Evolutionary conservation across 305 asterid species (phyloP).

Genomic region (Fraxinus paxiana): DNA sequence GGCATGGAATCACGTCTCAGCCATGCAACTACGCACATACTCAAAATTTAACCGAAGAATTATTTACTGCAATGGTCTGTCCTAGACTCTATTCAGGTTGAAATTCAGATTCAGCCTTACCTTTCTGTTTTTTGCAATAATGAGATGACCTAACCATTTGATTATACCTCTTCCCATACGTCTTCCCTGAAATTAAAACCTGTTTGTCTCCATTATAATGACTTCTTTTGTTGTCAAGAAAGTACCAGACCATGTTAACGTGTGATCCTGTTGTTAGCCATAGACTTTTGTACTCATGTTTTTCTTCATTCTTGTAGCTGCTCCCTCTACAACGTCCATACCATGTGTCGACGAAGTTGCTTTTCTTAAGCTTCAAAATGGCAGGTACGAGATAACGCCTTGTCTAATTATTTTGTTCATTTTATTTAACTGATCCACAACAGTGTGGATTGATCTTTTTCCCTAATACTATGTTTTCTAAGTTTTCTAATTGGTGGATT

Average conservation of each 20-base stretch:
- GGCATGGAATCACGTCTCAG: slow-evolving; percentile 73
- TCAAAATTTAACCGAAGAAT: slow-evolving; percentile 65
- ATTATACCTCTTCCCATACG: slow-evolving; percentile 18
- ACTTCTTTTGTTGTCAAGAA: not conserved
- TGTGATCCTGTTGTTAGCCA: slow-evolving; percentile 17
- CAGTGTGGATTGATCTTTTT: not conserved
- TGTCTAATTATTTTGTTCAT: not conserved
- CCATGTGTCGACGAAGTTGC: slow-evolving; percentile 58
- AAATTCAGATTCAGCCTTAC: slow-evolving; percentile 51
- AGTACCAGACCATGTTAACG: slow-evolving; percentile 1
- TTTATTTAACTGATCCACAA: not conserved
- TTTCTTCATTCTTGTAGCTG: slow-evolving; percentile 56
- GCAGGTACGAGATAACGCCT: slow-evolving; percentile 52
- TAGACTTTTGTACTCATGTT: slow-evolving; percentile 21
- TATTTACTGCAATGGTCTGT: slow-evolving; percentile 97
- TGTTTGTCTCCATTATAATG: not conserved
- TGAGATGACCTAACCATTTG: slow-evolving; percentile 31
- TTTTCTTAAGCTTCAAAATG: slow-evolving; percentile 97
- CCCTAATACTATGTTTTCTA: not conserved
- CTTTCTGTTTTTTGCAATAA: slow-evolving; percentile 7
- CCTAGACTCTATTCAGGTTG: slow-evolving; percentile 89
- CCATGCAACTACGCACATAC: slow-evolving; percentile 59
- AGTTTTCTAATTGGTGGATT: not conserved
- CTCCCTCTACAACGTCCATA: slow-evolving; percentile 48
- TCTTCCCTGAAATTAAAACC: not conserved